Base-by-base conservation (phyloP, 2,329 filamentous ascomycete species). In the Botrytis aclada region DNA sequence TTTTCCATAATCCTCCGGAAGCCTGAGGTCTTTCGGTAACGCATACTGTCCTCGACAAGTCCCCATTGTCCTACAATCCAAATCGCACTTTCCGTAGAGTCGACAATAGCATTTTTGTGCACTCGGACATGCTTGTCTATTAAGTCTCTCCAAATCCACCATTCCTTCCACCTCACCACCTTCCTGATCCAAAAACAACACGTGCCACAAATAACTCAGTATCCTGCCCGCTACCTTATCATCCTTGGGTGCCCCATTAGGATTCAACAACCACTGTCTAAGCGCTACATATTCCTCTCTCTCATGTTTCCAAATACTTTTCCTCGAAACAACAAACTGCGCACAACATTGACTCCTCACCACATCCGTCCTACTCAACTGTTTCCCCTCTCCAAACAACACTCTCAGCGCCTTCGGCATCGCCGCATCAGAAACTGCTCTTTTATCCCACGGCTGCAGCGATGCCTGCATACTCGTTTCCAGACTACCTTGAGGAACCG, bases 311-410 rank as follows among this genome's bases (percentile, higher is more conserved):
- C 82, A 84, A 29, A 88, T 83, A 29, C 83, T 81, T 20, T 85
- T 82, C 8, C 84, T 80, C 4, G 84, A 82, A 34, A 88, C 86
- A 20, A 84, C 85, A 77, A 88, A 89, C 74, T 88, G 87, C 18
- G 86, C 87, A 80, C 86, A 88, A 77, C 87, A 89, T 78, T 87
- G 83, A 61, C 83, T 81, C 72, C 84, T 77, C 74, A 86, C 51
- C 73, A 84, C 77, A 83, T 85, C 78, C 80, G 81, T 78, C 76
- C 83, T 75, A 76, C 83, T 82, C 72, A 85, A 76, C 22, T 81
- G 79, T 62, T 82, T 81, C n/a, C 81, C 80, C 20, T 78, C 80
- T 29, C 81, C 81, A 71, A 82, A 84, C 8, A 84, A 69, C 3
- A 77, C 71, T 10, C 74, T 78, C 12, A 84, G 74, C 12, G 82